These are phyloP conservation scores for Patellifolia procumbens DNA, from an alignment of 179 eudicot species.

Conservation along the genomic window DNA sequence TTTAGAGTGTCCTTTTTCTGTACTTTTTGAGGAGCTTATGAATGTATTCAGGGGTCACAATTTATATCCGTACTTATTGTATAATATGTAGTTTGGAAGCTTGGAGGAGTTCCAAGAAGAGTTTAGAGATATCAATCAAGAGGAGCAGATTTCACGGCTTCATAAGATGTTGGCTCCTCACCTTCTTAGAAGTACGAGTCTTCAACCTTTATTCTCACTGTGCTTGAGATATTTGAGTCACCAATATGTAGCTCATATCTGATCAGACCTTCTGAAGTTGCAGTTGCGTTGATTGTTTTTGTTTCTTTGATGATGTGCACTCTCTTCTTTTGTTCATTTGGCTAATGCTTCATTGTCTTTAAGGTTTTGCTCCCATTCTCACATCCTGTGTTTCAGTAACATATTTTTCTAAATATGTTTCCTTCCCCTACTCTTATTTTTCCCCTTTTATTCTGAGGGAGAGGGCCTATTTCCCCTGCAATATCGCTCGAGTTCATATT, in stretches of 20 bases:
- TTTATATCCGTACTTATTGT: not conserved
- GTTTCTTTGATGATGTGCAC: not conserved
- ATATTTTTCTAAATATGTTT: not conserved
- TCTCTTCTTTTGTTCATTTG: not conserved
- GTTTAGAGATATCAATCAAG: slow-evolving; percentile 95
- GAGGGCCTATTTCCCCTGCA: not conserved
- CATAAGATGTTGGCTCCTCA: slow-evolving; percentile 98
- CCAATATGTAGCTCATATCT: not conserved
- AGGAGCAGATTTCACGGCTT: slow-evolving; percentile 94
- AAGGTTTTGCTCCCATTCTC: not conserved
- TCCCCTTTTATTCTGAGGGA: too few relatives aligned
- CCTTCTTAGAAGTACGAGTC: slow-evolving; percentile 80
- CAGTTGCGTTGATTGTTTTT: not conserved
- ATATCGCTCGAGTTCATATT: not conserved
- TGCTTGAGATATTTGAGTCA: slow-evolving; percentile 2
- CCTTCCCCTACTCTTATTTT: not conserved
- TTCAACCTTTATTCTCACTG: slow-evolving; percentile 16
- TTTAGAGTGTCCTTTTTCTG: slow-evolving; percentile 6
- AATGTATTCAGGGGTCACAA: not conserved
- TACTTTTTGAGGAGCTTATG: slow-evolving; percentile 2
- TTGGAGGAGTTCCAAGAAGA: slow-evolving; percentile 98
- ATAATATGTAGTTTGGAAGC: slow-evolving; percentile 74
- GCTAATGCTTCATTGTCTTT: not conserved
- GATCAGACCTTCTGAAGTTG: not conserved
- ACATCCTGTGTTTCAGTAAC: not conserved